Base-by-base conservation (phyloP, 495 filamentous ascomycete species). In the Recurvomyces mirabilis region DNA sequence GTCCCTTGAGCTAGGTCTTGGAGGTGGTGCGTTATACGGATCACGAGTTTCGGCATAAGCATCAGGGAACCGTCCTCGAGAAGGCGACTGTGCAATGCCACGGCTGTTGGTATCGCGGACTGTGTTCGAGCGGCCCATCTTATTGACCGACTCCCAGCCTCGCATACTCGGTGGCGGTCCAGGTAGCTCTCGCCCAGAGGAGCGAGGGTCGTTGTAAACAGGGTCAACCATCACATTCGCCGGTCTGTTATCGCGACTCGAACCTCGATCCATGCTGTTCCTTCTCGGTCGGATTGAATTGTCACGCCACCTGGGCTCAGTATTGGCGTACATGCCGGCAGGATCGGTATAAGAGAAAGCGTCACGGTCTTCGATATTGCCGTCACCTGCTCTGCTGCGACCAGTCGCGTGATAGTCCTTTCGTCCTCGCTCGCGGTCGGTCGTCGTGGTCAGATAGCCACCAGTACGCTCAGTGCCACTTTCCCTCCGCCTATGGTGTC, bases 261-360 rank as follows among this genome's bases (percentile, higher is more conserved):
- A 40, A 13, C 53, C 39, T 7, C 45, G 39, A 20, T 65, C 62
- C 3, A 60, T 17, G 33, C 61, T 64, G 13, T 55, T 59, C 24
- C 59, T 37, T 14, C 56, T 44, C 21, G 49, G 52, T 24, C 56
- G 51, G 12, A 35, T n/a, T 26, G 33, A 22, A 12, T 21, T 29
- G 13, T 46, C 42, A 4, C 63, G 56, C 61, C 63, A 64, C 10
- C 52, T 42, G 5, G 63, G 63, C 32, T 66, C 63, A 1, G 63
- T 66, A 18, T 62, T 62, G 11, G 49, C 24, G 49, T 59, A 66
- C 63, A 66, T 66, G 46, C 46, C 42, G 10, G 61, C 60, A 3
- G 63, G 26, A 36, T 64, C 61, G 10, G 61, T 66, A 45, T 64
- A 66, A 9, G 59, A 62, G 42, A 54, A 66, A 12, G 48, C 52